Base-by-base conservation (phyloP, 129 eudicot genomes). In the Smallanthus sonchifolius region DNA sequence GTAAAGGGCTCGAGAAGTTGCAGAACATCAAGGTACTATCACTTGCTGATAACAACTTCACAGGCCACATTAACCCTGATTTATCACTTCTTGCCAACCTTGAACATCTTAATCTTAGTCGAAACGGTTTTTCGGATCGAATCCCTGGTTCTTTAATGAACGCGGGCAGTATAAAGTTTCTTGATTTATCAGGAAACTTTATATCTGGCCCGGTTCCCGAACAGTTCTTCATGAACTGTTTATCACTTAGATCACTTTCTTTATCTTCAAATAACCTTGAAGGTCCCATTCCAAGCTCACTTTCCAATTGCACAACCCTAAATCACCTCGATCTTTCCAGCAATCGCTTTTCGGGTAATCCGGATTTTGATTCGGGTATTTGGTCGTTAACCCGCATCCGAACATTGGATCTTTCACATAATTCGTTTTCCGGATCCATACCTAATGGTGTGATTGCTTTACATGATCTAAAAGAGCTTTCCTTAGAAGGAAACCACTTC, bases 381-480 rank as follows among this genome's bases (percentile, higher is more conserved):
- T 88, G 86, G 87, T 47, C 81, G 1, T 71, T 95, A 57, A 79
- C 82, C 6, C 85, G 97, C 84, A 89, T 95, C 10, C 82, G 99
- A 38, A 82, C 80, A 1, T 54, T 95, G 72, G 99, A 95, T 83
- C 87, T 95, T 65, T 95, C 99, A 2, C 77, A 48, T 36, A 95
- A 95, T 69, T 57, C 36, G 13, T 56, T 95, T 1, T 80, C 96
- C 0, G 99, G 99, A 2, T 61, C 82, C 30, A 38, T 95, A 11
- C 99, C 94, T 0, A 51, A 24, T 43, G 99, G 99, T 7, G 79
- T 87, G 5, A 68, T 79, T 13, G 73, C 51, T 15, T 28, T 91
- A 35, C 99, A 95, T 79, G 81, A 91, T 78, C 47, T 95, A 74
- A 95, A 95, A 80, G 92, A 91, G 73, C 79, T 91, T 7, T 28